phyloP scores from a whole-genome alignment of 345 rosid genomes.

The Rhodomyrtus tomentosa region DNA sequence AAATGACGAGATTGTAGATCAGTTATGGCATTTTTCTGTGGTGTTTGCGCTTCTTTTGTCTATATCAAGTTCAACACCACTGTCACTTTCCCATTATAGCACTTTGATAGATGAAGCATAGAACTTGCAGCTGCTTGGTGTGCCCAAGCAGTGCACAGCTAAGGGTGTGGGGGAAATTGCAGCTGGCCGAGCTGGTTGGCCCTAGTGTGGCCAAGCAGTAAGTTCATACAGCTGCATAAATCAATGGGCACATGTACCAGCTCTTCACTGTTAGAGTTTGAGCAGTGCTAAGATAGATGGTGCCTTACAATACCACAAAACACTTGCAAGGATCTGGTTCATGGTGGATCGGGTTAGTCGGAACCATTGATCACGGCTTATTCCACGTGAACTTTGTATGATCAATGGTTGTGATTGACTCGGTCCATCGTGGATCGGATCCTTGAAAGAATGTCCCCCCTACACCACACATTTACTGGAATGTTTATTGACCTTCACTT shows the following conservation, averaged over 20 bases:
- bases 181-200: slow-evolving; percentile 97
- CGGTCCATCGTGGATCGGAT: neutral
- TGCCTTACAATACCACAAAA: slow-evolving; percentile 21
- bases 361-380: neutral
- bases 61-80: neutral
- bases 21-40: neutral
- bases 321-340: neutral
- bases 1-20: neutral
- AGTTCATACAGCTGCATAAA: slow-evolving; percentile 70
- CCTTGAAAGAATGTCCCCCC: neutral
- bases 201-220: slow-evolving; percentile 60
- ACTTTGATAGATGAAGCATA: neutral
- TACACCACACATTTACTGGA: neutral
- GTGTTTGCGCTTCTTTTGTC: neutral
- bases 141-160: neutral
- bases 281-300: slow-evolving; percentile 49
- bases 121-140: neutral
- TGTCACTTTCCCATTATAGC: neutral
- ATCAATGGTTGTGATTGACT: neutral
- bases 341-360: neutral
- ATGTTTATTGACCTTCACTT: neutral
- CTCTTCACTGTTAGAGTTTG: slow-evolving; percentile 51
- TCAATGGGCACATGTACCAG: slow-evolving; percentile 45
- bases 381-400: neutral
- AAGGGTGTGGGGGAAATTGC: slow-evolving; percentile 14